phyloP scores from a whole-genome alignment of 2,329 filamentous ascomycete species.

The Clarireedia monteithiana region DNA sequence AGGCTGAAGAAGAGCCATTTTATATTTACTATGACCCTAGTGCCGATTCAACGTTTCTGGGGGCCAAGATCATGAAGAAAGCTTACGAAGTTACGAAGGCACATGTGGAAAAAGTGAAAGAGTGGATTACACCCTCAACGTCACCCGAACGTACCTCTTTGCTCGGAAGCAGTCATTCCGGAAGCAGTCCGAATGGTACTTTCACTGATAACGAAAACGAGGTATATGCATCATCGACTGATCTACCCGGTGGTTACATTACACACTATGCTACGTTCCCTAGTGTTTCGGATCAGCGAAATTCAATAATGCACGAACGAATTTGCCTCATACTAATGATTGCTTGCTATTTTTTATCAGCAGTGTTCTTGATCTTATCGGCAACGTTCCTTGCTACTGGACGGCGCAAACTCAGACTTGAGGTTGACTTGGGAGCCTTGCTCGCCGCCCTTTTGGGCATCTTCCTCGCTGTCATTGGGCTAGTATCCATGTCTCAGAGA shows the following conservation, averaged over 20 bases:
- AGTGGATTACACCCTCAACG: constrained; percentile 38
- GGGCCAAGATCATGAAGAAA: constrained; percentile 42
- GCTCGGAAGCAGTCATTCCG: constrained; percentile 18
- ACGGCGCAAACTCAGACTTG: constrained; percentile 55
- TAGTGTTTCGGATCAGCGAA: constrained; percentile 42
- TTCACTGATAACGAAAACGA: constrained; percentile 40
- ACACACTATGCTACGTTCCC: constrained; percentile 47
- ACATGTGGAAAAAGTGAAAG: constrained; percentile 44
- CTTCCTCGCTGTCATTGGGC: constrained; percentile 52
- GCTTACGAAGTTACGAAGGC: constrained; percentile 37
- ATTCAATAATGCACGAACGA: constrained; percentile 43
- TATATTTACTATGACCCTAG: constrained; percentile 69
- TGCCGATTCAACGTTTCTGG: constrained; percentile 49
- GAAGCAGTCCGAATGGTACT: constrained; percentile 17
- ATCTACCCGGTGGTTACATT: constrained; percentile 44
- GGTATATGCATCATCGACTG: constrained; percentile 43
- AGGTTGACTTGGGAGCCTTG: constrained; percentile 67
- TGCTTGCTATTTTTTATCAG: constrained; percentile 49
- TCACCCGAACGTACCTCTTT: constrained; percentile 24
- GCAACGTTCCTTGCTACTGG: constrained; percentile 60
- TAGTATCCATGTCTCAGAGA: constrained; percentile 51
- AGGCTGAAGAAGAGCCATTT: constrained; percentile 53
- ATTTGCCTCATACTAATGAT: constrained; percentile 47
- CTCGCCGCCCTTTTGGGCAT: constrained; percentile 62
- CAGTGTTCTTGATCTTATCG: constrained; percentile 57